Conservation (phyloP, 192 early-diverging fungal genomes). For the Gonapodya prolifera region DNA sequence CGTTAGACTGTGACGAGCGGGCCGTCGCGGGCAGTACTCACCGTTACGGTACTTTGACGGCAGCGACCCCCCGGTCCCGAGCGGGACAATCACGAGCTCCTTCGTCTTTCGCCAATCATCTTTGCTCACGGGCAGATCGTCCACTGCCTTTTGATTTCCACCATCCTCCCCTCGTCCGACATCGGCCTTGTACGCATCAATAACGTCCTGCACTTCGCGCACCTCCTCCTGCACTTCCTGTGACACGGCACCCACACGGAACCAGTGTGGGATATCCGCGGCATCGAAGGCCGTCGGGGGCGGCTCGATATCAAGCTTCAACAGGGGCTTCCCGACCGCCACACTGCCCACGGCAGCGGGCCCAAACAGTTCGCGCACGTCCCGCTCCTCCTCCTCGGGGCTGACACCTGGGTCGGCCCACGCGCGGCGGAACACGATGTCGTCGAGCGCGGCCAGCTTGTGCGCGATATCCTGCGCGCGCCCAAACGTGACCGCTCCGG, state of each 20-base stretch:
- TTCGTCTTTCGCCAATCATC: constrained; percentile 8
- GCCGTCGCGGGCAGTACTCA: constrained; percentile 13
- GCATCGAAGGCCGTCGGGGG: neutral
- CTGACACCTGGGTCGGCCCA: neutral
- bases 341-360: neutral
- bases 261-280: neutral
- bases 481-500: neutral
- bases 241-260: neutral
- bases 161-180: constrained; percentile 4
- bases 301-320: neutral
- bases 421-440: neutral
- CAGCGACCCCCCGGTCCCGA: constrained; percentile 84
- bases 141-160: constrained; percentile 11
- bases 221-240: neutral
- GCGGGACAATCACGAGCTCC: constrained; percentile 37
- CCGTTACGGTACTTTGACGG: constrained; percentile 87
- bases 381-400: neutral
- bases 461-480: neutral
- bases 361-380: neutral
- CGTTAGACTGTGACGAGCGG: neutral
- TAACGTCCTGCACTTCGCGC: neutral
- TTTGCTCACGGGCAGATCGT: too few species aligned
- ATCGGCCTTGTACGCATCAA: neutral
- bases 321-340: neutral
- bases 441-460: neutral